Conservation (phyloP, 305 asterid species). For the Solanum hybrid region DNA sequence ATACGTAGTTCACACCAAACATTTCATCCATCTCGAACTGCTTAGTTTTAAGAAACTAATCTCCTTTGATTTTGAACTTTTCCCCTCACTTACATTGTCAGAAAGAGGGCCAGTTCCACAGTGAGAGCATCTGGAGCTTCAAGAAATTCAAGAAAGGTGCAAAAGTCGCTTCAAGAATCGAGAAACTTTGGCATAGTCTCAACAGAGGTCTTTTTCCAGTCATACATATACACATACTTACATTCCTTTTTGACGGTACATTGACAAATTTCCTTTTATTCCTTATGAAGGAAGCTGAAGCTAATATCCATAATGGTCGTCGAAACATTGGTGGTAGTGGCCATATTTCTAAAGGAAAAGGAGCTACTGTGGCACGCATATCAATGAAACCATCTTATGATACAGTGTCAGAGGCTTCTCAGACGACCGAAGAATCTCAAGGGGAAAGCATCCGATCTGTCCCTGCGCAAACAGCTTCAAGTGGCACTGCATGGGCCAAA, state of each 20-base stretch:
- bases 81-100: constrained; percentile 14
- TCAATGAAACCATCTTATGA: constrained; percentile 44
- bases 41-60: background rate
- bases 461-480: constrained; percentile 40
- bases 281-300: constrained; percentile 34
- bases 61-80: background rate
- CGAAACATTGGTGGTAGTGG: constrained; percentile 24
- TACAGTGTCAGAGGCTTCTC: constrained; percentile 66
- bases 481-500: constrained; percentile 43
- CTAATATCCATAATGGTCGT: constrained; percentile 19
- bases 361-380: constrained; percentile 26
- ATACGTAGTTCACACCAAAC: background rate
- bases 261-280: background rate
- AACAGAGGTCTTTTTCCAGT: constrained; percentile 38
- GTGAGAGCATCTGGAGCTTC: constrained; percentile 27
- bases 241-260: background rate
- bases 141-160: constrained; percentile 46
- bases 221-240: background rate
- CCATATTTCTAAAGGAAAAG: constrained; percentile 28
- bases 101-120: constrained; percentile 37
- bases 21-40: background rate
- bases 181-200: constrained; percentile 33
- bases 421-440: constrained; percentile 42
- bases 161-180: constrained; percentile 41
- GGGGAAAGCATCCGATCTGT: constrained; percentile 41